Conservation (phyloP, 768 basidiomycete genomes). For the Mycena leptocephala region DNA sequence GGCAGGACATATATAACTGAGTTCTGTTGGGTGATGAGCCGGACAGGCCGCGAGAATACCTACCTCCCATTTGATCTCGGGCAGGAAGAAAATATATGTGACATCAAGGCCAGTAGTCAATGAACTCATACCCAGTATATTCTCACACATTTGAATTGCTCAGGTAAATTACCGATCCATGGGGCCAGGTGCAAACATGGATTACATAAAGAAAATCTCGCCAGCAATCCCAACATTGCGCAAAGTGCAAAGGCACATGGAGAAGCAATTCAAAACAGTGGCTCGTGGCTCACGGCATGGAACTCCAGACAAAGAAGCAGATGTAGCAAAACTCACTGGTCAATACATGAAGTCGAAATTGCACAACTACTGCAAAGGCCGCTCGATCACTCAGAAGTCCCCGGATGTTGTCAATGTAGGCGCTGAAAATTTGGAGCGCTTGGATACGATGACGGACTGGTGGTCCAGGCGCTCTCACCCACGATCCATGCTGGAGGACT, state of each 20-base stretch:
- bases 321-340: slow-evolving; percentile 23
- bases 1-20: slow-evolving; percentile 12
- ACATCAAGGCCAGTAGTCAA: slow-evolving; percentile 29
- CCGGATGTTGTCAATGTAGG: slow-evolving; percentile 15
- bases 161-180: slow-evolving; percentile 21
- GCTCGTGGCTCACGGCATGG: slow-evolving; percentile 27
- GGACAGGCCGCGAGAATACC: neutral
- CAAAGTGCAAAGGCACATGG: slow-evolving; percentile 36
- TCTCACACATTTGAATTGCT: neutral
- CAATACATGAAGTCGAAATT: slow-evolving; percentile 15
- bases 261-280: slow-evolving; percentile 30
- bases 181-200: slow-evolving; percentile 39
- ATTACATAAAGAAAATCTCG: slow-evolving; percentile 31
- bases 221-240: slow-evolving; percentile 38
- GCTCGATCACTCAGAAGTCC: neutral
- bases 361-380: slow-evolving; percentile 9
- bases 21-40: slow-evolving; percentile 30
- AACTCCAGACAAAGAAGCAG: slow-evolving; percentile 30
- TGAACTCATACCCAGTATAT: no score
- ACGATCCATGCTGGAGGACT: slow-evolving; percentile 17
- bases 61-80: slow-evolving; percentile 31
- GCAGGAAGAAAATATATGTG: slow-evolving; percentile 35
- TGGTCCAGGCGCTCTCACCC: slow-evolving; percentile 4
- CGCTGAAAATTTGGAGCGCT: slow-evolving; percentile 7
- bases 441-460: slow-evolving; percentile 25